Conservation (phyloP, 2,329 filamentous ascomycete genomes). For the Neofusicoccum ribis region DNA sequence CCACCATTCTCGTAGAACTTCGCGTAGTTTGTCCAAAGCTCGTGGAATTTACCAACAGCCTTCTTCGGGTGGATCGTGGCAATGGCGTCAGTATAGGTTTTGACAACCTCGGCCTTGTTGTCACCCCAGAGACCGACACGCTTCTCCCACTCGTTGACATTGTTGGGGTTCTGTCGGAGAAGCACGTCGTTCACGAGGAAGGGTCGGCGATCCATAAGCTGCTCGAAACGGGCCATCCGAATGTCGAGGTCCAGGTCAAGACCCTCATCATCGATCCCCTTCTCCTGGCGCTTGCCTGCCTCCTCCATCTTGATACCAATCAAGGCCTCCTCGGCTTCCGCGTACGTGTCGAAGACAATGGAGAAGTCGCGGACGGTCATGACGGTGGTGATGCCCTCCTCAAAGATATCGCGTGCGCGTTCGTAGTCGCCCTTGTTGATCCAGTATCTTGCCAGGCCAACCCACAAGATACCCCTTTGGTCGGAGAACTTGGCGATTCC, state of each 20-base stretch:
- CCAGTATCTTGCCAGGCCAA: slow-evolving; percentile 93
- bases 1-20: slow-evolving; percentile 93
- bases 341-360: slow-evolving; percentile 92
- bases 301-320: slow-evolving; percentile 90
- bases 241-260: slow-evolving; percentile 95
- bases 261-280: slow-evolving; percentile 74
- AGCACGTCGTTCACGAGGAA: slow-evolving; percentile 97
- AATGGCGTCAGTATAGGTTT: slow-evolving; percentile 94
- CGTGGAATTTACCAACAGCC: slow-evolving; percentile 87
- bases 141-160: slow-evolving; percentile 96
- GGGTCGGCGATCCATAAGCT: slow-evolving; percentile 93
- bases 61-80: slow-evolving; percentile 92
- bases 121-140: slow-evolving; percentile 93
- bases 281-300: slow-evolving; percentile 75
- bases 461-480: slow-evolving; percentile 93
- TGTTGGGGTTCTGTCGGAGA: slow-evolving; percentile 92
- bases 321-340: slow-evolving; percentile 95
- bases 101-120: slow-evolving; percentile 86
- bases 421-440: slow-evolving; percentile 92
- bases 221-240: slow-evolving; percentile 96
- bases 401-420: slow-evolving; percentile 86
- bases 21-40: slow-evolving; percentile 94
- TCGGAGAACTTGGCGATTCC: slow-evolving; percentile 89
- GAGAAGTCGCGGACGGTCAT: slow-evolving; percentile 99
- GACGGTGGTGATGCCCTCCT: slow-evolving; percentile 94